Evolutionary conservation across 1,284 basidiomycete genomes (phyloP).

Genomic region (Rugosomyces carneus): DNA sequence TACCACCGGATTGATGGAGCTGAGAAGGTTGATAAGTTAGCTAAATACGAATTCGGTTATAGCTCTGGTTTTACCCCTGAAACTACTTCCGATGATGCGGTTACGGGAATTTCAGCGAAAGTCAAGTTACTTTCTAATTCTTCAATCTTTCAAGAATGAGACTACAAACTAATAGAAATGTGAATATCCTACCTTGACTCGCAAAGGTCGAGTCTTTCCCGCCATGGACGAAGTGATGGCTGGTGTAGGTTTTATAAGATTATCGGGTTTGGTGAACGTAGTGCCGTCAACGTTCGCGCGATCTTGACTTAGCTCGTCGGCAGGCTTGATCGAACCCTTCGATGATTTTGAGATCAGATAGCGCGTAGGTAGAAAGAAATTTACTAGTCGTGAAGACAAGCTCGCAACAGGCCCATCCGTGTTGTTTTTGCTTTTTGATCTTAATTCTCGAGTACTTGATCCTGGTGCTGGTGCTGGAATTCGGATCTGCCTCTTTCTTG

Average conservation of each 20-base stretch:
- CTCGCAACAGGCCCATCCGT: conserved; percentile 26
- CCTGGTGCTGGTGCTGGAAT: conserved; percentile 22
- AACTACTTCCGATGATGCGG: conserved; percentile 17
- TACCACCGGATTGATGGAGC: neutral
- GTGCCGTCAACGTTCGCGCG: conserved; percentile 15
- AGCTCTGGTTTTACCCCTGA: conserved; percentile 10
- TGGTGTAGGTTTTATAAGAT: neutral
- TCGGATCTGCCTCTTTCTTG: conserved; percentile 27
- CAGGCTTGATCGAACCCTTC: conserved; percentile 20
- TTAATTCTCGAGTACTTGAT: conserved; percentile 31
- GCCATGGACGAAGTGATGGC: conserved; percentile 8
- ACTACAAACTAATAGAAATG: neutral
- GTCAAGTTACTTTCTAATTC: conserved; percentile 25
- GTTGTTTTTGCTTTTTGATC: conserved; percentile 33
- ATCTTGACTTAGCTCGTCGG: conserved; percentile 21
- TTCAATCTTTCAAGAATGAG: conserved; percentile 25
- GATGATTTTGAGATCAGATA: conserved; percentile 2
- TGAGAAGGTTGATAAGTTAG: neutral
- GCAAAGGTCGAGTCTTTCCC: conserved; percentile 20
- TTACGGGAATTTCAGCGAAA: conserved; percentile 19
- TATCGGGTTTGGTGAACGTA: conserved; percentile 7
- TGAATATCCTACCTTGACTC: conserved; percentile 26
- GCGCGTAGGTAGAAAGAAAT: conserved; percentile 3
- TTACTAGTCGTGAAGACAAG: conserved; percentile 25
- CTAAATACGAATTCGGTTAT: neutral